Evolutionary conservation across 2,329 filamentous ascomycete species (phyloP).

Genomic region (Teratosphaeria zuluensis): DNA sequence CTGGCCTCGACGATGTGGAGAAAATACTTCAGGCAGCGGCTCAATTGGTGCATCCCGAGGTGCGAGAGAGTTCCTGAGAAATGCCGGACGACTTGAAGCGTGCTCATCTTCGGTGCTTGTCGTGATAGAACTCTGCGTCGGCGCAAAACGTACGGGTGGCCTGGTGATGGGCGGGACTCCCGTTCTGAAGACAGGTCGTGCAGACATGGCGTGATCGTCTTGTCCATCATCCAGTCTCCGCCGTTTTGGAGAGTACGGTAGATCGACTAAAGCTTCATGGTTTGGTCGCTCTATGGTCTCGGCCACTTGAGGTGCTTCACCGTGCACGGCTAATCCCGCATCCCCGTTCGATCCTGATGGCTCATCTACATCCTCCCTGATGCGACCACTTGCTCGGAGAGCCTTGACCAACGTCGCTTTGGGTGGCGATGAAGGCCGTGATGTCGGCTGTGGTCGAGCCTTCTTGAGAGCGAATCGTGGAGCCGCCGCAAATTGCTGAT

Average conservation of each 20-base stretch:
- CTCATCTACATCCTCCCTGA: constrained; percentile 20
- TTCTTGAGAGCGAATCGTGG: constrained; percentile 16
- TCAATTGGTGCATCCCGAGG: constrained; percentile 18
- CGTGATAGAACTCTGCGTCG: constrained; percentile 1
- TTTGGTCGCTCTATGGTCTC: constrained; percentile 1
- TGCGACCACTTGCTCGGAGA: constrained; percentile 6
- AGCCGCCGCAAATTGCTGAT: constrained; percentile 18
- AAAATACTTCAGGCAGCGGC: constrained; percentile 44
- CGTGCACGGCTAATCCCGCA: constrained; percentile 9
- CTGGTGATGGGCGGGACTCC: constrained; percentile 6
- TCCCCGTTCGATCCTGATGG: constrained; percentile 3
- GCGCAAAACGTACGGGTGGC: constrained; percentile 2
- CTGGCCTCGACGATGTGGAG: constrained; percentile 41
- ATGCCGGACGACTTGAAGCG: constrained; percentile 24
- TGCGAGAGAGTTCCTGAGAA: constrained; percentile 28
- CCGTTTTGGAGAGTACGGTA: constrained; percentile 22
- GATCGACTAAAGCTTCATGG: constrained; percentile 1
- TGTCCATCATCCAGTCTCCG: constrained; percentile 13
- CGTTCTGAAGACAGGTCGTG: constrained; percentile 9
- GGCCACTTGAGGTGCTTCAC: constrained; percentile 8
- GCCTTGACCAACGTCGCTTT: constrained; percentile 8
- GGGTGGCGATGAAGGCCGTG: constrained; percentile 6
- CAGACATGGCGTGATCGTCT: neutral
- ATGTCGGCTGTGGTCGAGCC: neutral
- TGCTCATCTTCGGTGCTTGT: neutral